Evolutionary conservation across 1,139 yeast genomes (phyloP).

Genomic region (Starmera stellimalicola): DNA sequence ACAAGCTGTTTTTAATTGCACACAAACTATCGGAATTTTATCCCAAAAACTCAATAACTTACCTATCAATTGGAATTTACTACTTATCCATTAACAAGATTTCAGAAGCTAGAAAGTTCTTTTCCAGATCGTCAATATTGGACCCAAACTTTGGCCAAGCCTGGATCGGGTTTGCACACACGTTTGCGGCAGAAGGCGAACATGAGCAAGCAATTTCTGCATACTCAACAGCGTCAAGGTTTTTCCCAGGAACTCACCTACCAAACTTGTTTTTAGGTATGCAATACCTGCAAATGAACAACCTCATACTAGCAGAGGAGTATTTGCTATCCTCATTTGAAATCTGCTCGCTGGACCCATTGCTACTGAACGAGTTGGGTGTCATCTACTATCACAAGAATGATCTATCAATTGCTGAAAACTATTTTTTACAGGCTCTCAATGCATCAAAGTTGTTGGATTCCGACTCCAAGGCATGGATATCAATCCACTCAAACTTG

Average conservation of each 20-base stretch:
- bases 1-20: conserved; percentile 70
- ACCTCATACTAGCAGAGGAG: conserved; percentile 76
- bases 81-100: conserved; percentile 69
- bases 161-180: conserved; percentile 98
- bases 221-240: conserved; percentile 87
- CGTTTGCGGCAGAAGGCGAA: conserved; percentile 96
- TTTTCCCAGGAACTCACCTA: conserved; percentile 90
- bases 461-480: conserved; percentile 78
- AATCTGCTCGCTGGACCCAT: conserved; percentile 78
- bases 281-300: conserved; percentile 89
- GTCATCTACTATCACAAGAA: conserved; percentile 76
- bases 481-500: conserved; percentile 77
- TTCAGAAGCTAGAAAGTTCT: conserved; percentile 77
- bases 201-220: conserved; percentile 98
- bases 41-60: conserved; percentile 76
- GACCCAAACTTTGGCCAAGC: conserved; percentile 92
- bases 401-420: conserved; percentile 61
- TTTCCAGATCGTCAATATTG: conserved; percentile 80
- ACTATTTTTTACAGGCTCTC: conserved; percentile 63
- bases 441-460: conserved; percentile 60
- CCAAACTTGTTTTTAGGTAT: conserved; percentile 90
- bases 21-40: conserved; percentile 83
- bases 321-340: conserved; percentile 68
- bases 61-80: conserved; percentile 91
- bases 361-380: conserved; percentile 84